These are phyloP conservation scores for Lasiodiplodia gonubiensis DNA, from an alignment of 2,329 filamentous ascomycete species.

Conservation along the genomic window DNA sequence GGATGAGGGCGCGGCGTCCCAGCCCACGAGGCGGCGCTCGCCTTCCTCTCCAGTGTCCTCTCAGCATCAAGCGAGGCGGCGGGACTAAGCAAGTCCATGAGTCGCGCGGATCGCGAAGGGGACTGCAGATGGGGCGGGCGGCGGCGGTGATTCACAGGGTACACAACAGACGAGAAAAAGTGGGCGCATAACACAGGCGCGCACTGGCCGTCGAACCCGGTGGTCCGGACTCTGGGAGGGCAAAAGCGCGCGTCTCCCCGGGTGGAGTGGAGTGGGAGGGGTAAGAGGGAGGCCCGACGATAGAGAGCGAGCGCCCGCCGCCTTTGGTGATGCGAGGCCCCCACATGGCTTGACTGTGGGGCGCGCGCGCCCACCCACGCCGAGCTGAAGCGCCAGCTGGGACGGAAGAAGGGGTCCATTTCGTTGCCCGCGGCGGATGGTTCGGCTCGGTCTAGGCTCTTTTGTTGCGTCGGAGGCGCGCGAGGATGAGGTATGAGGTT, in stretches of 20 bases:
- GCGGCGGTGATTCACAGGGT: neutral
- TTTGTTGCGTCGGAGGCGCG: neutral
- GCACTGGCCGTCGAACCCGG: neutral
- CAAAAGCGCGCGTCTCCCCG: neutral
- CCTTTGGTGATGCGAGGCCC: neutral
- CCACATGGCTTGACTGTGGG: neutral
- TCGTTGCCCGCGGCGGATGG: neutral
- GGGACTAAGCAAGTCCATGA: neutral
- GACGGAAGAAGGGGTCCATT: neutral
- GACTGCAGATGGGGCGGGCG: neutral
- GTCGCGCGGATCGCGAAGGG: neutral
- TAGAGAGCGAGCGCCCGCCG: neutral
- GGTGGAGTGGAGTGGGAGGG: neutral
- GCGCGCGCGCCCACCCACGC: neutral
- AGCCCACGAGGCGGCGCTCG: neutral
- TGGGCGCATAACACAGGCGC: neutral
- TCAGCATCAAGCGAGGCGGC: neutral
- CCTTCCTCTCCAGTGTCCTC: too few species aligned
- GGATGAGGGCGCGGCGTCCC: neutral
- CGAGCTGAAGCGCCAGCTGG: neutral
- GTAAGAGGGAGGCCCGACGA: neutral
- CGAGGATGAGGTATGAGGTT: neutral
- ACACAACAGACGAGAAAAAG: neutral
- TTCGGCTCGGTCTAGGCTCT: neutral
- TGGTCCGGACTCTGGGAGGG: neutral